Evolutionary conservation across 257 asterid species (phyloP), one percentile per base, ranked within the genome.

Genomic region (Rhazya stricta): DNA sequence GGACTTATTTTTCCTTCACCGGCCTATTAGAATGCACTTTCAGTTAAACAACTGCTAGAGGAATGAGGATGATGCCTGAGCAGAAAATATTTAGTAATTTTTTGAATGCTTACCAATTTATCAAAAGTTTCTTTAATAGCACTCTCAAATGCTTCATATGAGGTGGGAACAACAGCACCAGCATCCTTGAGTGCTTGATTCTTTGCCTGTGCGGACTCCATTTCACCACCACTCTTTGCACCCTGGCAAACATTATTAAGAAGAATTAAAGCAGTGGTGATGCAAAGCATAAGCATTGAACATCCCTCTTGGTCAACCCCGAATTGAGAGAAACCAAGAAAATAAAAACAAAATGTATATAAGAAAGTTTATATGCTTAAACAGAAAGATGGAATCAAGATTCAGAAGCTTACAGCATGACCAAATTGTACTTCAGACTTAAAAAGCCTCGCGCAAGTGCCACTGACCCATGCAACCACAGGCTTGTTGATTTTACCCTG

Each of bases 341-440:
- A 43, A 39, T 9, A 65, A 37, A n/a, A 46, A 46, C 37, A 76
- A 54, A 21, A 25, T 13, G 42, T 60, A 4, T 10, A 37, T 32
- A 56, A 69, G 15, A 42, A 18, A 69, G 57, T 16, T 48, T 27
- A 45, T 48, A 37, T 37, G 66, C 61, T 43, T 58, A 45, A 37
- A 72, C 41, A 32, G 25, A 30, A 36, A 66, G 29, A 27, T 1
- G 57, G 74, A 72, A 67, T 43, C 37, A 41, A 29, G 80, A 68
- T 65, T 37, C 25, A 79, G 65, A 62, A 63, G 79, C 96, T 90
- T 84, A 95, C 98, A 89, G 99, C 99, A 79, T 95, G 99, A 79
- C 99, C 99, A 81, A 95, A 95, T 81, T 95, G 99, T 46, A 95
- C 98, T 92, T 95, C 99, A n/a, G 99, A 95, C 81, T 92, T 95